phyloP scores from a whole-genome alignment of 176 grass and related monocot species.

The Saccharum spontaneum region DNA sequence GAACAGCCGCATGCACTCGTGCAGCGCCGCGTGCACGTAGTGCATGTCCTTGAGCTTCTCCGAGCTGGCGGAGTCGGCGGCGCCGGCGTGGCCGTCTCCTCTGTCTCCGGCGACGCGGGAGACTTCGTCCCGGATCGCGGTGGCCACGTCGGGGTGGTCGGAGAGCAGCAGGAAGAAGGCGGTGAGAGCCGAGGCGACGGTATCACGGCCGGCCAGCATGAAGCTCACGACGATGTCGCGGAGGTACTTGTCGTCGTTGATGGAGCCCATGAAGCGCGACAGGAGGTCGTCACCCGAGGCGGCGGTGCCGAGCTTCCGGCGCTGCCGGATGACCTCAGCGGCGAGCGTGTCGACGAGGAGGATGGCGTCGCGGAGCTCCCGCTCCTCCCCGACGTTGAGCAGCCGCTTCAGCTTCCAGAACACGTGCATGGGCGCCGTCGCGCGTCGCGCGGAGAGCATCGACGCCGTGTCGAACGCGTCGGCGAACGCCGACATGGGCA shows the following conservation, averaged over 20 bases:
- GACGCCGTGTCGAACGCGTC: constrained; percentile 75
- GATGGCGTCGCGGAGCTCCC: constrained; percentile 62
- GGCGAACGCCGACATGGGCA: constrained; percentile 61
- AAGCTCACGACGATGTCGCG: constrained; percentile 90
- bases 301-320: constrained; percentile 62
- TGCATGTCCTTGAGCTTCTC: constrained; percentile 64
- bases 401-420: constrained; percentile 73
- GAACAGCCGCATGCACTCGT: constrained; percentile 80
- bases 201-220: constrained; percentile 86
- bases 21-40: constrained; percentile 73
- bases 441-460: constrained; percentile 67
- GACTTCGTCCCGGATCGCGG: constrained; percentile 58
- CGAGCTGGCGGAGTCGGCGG: not conserved
- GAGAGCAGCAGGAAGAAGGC: constrained; percentile 77
- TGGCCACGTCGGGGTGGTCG: constrained; percentile 42
- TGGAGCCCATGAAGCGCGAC: constrained; percentile 68
- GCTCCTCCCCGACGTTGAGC: constrained; percentile 63
- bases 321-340: constrained; percentile 59
- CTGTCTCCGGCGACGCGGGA: constrained; percentile 9
- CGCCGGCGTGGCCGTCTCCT: not conserved
- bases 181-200: constrained; percentile 68
- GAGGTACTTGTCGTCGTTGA: constrained; percentile 75
- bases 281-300: constrained; percentile 64
- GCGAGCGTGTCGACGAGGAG: constrained; percentile 65
- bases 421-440: constrained; percentile 51